phyloP scores from a whole-genome alignment of 192 early-diverging fungal species.

The Geosiphon pyriformis region DNA sequence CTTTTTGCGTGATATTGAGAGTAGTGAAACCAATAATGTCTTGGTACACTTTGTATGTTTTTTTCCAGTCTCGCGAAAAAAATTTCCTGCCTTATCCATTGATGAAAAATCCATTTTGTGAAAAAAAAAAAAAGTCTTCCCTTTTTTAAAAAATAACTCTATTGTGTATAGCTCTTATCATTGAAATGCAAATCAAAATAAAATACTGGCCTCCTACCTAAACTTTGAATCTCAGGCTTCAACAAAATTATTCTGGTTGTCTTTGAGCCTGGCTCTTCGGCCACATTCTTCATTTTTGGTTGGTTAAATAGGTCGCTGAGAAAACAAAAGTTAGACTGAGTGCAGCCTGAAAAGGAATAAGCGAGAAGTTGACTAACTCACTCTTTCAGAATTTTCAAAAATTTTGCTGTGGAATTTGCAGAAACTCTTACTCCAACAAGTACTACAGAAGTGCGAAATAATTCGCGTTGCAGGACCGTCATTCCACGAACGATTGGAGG shows the following conservation, averaged over 20 bases:
- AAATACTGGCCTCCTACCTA: too few species aligned
- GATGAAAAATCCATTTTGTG: not conserved
- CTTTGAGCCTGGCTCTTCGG: conserved; percentile 50
- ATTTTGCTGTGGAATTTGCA: conserved; percentile 37
- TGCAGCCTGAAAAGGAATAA: not conserved
- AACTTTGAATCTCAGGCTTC: conserved; percentile 37
- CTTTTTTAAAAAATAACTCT: not conserved
- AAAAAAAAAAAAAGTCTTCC: conserved; percentile 4
- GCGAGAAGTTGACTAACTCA: conserved; percentile 20
- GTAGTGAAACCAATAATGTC: too few species aligned
- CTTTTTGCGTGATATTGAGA: too few species aligned
- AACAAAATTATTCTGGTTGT: conserved; percentile 44
- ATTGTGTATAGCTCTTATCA: not conserved
- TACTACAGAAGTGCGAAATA: conserved; percentile 50
- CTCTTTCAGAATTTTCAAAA: conserved; percentile 35
- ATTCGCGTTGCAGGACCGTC: conserved; percentile 53
- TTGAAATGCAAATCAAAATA: too few species aligned
- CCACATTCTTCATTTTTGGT: conserved; percentile 62
- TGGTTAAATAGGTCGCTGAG: conserved; percentile 53
- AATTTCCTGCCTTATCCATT: too few species aligned
- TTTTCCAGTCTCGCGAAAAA: too few species aligned
- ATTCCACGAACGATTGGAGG: conserved; percentile 63
- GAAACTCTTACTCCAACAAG: conserved; percentile 63
- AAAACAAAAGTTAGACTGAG: not conserved
- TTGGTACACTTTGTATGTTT: too few species aligned